Base-by-base conservation (phyloP, 306 rosid genomes). In the Acacia crassicarpa region DNA sequence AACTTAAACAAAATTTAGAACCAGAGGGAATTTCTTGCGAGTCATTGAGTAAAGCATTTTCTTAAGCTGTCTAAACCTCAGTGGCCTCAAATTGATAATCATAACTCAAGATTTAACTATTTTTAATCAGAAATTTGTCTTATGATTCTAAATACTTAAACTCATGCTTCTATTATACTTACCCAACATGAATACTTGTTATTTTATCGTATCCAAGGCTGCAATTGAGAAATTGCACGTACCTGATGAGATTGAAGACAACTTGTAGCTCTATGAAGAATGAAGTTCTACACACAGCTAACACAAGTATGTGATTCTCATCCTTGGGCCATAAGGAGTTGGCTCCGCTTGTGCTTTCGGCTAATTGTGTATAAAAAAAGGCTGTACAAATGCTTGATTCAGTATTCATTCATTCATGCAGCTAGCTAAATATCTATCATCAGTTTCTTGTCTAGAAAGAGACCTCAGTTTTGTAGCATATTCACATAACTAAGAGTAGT, bases 141-240 rank as follows among this genome's bases (percentile, higher is more conserved):
- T 15, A 2, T 63, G 9, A 30, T 32, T 5, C 20, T 6, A 63
- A 14, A 13, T 62, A 7, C 2, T 27, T 15, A 14, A 63, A 14
- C 15, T 6, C 11, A 27, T 13, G 69, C 45, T 25, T 30, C 10
- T 16, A 13, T 66, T 58, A 23, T 22, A 10, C 45, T 66, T 8
- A 15, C 17, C 40, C 71, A 33, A 63, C 41, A 43, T 44, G 9
- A 71, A 23, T 48, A 23, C 63, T 41, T 71, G 54, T 80, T 56
- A 7, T 33, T 59, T 66, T 54, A 78, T 77, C 84, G n/a, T 73
- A 68, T 38, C 41, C 78, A 89, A 96, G 99, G 97, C 99, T 78
- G 97, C 94, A 77, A 96, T 96, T 16, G 99, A 96, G 92, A 96
- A 94, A 90, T 88, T 96, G 88, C 97, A 90, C 69, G 97, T 94